These are phyloP conservation scores for Adansonia digitata DNA, from an alignment of 345 rosid genomes.

Conservation along the genomic window DNA sequence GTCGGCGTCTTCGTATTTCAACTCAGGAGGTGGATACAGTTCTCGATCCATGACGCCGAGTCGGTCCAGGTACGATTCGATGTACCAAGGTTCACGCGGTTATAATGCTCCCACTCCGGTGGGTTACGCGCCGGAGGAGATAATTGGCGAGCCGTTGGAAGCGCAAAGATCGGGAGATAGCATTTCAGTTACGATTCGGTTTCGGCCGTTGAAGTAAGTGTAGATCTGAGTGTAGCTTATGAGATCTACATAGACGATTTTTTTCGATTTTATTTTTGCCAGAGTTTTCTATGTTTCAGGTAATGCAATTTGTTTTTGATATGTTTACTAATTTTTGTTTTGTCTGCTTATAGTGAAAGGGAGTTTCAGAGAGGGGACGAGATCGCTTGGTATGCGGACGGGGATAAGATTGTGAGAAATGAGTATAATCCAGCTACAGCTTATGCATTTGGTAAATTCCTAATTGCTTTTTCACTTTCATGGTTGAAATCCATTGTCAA, in stretches of 20 bases:
- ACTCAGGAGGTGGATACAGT: conserved; percentile 42
- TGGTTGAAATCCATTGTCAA: neutral
- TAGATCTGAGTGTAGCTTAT: conserved; percentile 46
- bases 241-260: conserved; percentile 41
- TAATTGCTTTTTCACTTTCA: conserved; percentile 4
- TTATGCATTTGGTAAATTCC: conserved; percentile 73
- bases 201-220: conserved; percentile 85
- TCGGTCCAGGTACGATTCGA: conserved; percentile 60
- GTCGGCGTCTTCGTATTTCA: conserved; percentile 51
- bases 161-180: conserved; percentile 70
- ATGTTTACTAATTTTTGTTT: conserved; percentile 6
- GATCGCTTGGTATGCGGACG: conserved; percentile 95
- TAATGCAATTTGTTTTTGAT: neutral
- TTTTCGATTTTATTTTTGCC: conserved; percentile 9
- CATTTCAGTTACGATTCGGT: conserved; percentile 95
- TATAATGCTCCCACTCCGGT: conserved; percentile 45
- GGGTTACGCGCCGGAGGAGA: conserved; percentile 59
- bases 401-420: conserved; percentile 81
- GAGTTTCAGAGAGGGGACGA: conserved; percentile 96
- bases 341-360: conserved; percentile 61
- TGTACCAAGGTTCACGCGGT: conserved; percentile 31
- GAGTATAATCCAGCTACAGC: conserved; percentile 86
- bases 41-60: conserved; percentile 82
- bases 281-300: neutral
- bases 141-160: conserved; percentile 60